Conservation (phyloP, 2,329 filamentous ascomycete species). For the Colletotrichum tropicale region DNA sequence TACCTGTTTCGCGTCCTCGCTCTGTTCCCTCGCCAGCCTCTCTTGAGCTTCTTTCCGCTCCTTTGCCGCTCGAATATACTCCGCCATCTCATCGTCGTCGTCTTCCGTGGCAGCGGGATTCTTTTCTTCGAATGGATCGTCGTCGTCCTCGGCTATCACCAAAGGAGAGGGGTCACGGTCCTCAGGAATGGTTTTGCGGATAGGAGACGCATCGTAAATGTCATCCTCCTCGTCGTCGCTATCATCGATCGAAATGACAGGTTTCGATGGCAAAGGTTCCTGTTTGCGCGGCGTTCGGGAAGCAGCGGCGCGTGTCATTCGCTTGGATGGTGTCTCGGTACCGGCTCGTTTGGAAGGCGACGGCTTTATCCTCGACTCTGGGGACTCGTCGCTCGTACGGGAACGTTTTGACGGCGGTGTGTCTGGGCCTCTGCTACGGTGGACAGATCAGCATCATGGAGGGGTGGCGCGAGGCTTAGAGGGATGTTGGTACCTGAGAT, state of each 20-base stretch:
- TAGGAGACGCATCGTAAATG: conserved; percentile 18
- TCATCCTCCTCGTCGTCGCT: conserved; percentile 23
- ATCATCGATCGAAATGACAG: conserved; percentile 25
- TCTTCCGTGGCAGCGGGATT: conserved; percentile 11
- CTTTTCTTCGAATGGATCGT: conserved; percentile 22
- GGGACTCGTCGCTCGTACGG: conserved; percentile 19
- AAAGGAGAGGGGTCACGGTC: conserved; percentile 18
- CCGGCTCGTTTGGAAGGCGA: background rate
- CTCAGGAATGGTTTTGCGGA: conserved; percentile 1
- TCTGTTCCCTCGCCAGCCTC: conserved; percentile 40
- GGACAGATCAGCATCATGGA: conserved; percentile 17
- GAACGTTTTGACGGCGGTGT: conserved; percentile 45
- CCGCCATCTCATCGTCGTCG: conserved; percentile 44
- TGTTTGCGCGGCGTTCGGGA: conserved; percentile 17
- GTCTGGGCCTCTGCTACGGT: conserved; percentile 28
- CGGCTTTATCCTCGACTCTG: conserved; percentile 2
- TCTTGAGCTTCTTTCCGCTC: conserved; percentile 41
- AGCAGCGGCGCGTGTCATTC: background rate
- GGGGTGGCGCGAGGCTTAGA: background rate
- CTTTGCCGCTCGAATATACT: conserved; percentile 49
- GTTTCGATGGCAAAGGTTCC: background rate
- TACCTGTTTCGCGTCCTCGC: conserved; percentile 25
- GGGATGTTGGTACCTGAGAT: background rate
- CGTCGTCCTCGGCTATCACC: conserved; percentile 24
- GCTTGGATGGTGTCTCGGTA: conserved; percentile 12